Conservation (phyloP, 345 rosid genomes). For the Noccaea bulbosa region DNA sequence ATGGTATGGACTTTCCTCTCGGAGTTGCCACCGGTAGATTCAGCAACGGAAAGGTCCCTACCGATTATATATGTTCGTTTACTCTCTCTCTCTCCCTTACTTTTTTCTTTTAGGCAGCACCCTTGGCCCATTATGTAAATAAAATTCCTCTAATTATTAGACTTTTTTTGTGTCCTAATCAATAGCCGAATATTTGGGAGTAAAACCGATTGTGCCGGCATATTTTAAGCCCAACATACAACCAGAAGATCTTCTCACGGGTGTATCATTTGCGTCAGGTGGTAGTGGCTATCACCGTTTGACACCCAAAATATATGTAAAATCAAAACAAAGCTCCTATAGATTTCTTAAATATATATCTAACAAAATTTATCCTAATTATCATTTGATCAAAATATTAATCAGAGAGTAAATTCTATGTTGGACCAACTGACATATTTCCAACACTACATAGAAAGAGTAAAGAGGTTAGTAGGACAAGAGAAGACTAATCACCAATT, state of each 20-base stretch:
- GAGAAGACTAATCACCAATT: constrained; percentile 25
- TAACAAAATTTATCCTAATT: neutral
- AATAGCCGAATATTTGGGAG: constrained; percentile 57
- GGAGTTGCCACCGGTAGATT: constrained; percentile 63
- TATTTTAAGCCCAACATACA: constrained; percentile 54
- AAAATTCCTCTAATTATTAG: neutral
- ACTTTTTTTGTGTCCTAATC: neutral
- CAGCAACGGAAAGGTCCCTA: constrained; percentile 53
- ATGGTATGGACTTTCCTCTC: constrained; percentile 51
- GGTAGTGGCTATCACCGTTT: constrained; percentile 57
- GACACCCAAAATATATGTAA: constrained; percentile 52
- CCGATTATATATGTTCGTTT: constrained; percentile 44
- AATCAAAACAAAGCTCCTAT: neutral
- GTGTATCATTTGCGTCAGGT: constrained; percentile 68
- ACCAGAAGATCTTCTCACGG: constrained; percentile 46
- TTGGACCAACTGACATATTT: constrained; percentile 42
- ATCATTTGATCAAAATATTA: neutral
- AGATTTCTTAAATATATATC: neutral
- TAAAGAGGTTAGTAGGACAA: constrained; percentile 38
- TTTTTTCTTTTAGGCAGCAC: neutral
- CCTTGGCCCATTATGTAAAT: neutral
- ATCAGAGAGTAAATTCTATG: constrained; percentile 45
- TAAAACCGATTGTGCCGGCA: constrained; percentile 54
- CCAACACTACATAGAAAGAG: constrained; percentile 39
- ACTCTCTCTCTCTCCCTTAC: neutral